Conservation (phyloP, 371 early-diverging fungal species). For the Zancudomyces culisetae region DNA sequence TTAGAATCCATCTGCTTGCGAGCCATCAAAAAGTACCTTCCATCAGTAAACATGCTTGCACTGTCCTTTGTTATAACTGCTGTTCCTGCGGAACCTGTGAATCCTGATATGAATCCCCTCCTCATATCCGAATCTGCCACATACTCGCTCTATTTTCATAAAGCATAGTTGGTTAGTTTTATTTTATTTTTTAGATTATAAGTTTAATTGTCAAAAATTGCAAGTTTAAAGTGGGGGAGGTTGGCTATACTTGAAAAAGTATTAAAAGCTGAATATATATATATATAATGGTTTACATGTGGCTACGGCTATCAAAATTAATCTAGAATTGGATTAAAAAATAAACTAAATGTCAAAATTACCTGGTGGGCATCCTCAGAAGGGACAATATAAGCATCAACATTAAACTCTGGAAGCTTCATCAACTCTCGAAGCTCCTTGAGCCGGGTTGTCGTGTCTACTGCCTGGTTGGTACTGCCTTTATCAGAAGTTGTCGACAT, state of each 20-base stretch:
- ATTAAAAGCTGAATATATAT: too few relatives aligned
- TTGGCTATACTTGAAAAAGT: too few relatives aligned
- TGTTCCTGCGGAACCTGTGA: conserved; percentile 90
- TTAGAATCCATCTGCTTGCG: conserved; percentile 71
- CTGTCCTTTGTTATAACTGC: conserved; percentile 12
- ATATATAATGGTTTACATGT: too few relatives aligned
- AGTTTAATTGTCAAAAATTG: too few relatives aligned
- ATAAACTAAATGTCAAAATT: too few relatives aligned
- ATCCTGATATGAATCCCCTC: conserved; percentile 89
- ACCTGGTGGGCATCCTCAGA: conserved; percentile 92
- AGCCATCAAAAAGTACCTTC: conserved; percentile 96
- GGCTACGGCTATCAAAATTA: too few relatives aligned
- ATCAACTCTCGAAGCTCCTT: conserved; percentile 50
- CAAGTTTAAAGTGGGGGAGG: too few relatives aligned
- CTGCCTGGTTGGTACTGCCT: background rate
- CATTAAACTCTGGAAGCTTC: conserved; percentile 30
- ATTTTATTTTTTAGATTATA: too few relatives aligned
- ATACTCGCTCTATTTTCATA: conserved; percentile 92
- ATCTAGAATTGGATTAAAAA: too few relatives aligned
- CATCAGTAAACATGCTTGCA: conserved; percentile 72
- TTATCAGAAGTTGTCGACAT: background rate
- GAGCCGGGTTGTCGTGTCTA: conserved; percentile 34
- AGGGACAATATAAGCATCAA: conserved; percentile 81
- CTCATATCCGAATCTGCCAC: conserved; percentile 82
- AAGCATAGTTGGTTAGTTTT: too few relatives aligned